Evolutionary conservation across 441 rosid genomes (phyloP), one percentile per base, ranked within the genome.

Genomic region (Erodium trifolium): DNA sequence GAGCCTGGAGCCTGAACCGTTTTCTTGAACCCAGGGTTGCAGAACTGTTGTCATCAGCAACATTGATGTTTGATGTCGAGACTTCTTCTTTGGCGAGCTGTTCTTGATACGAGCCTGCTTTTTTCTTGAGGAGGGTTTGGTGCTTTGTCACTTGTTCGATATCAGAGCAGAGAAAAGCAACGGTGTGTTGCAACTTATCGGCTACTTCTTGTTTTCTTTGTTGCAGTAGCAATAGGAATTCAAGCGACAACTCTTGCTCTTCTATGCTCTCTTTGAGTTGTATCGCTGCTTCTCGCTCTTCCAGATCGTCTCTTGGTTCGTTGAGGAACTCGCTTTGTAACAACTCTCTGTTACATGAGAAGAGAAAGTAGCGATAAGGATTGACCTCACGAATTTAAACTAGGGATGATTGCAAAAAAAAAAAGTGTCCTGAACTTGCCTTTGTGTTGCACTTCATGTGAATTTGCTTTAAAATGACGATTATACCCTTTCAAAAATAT

Each of bases 231-330:
- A 83, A 71, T 71, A 94, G 93, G 84, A 94, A 92, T 71, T 92
- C 99, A 23, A 94, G 84, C 79, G 92, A 77, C 70, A 86, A 76
- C 73, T 92, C 99, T 23, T 92, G 85, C 78, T 92, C 96, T 60
- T 88, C 93, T 65, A 90, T 87, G 79, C 55, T 85, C 77, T 90
- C 93, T 76, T 86, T 77, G 27, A 95, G 88, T 79, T 72, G 86
- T 73, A 86, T 92, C 55, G 63, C 80, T 72, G 86, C 74, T 86
- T 92, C 92, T 63, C 87, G 95, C 69, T 87, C 27, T 19, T 53
- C 16, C 60, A 53, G 16, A 17, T 53, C 72, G 43, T 88, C 86
- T 76, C 91, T 87, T 67, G 88, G 88, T 79, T 92, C 96, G 14
- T 82, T 89, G 19, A 95, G 90, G 75, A 95, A 95, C 78, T 89